Percentiles rank a stretch among this genome's conserved stretches.
phyloP scores from a whole-genome alignment of 2,329 filamentous ascomycete genomes.

The Dendrostoma leiphaemia region DNA sequence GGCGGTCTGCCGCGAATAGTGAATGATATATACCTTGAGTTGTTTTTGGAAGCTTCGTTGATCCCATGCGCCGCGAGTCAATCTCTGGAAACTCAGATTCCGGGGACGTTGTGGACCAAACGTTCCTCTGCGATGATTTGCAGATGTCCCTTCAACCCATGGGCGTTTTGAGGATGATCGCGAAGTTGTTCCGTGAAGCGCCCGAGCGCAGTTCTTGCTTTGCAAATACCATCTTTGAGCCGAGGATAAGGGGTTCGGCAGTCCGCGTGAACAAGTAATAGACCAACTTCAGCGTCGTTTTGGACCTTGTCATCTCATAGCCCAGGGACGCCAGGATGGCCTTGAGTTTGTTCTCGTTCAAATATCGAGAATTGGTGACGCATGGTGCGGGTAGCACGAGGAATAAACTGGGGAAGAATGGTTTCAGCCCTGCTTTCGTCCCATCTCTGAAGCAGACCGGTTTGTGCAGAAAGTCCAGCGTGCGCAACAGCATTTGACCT shows the following conservation, averaged over 20 bases:
- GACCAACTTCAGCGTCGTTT: conserved; percentile 77
- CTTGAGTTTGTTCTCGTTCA: conserved; percentile 67
- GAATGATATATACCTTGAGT: background rate
- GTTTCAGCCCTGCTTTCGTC: conserved; percentile 17
- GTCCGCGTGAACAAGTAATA: conserved; percentile 80
- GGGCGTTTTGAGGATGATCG: conserved; percentile 60
- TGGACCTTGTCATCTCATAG: conserved; percentile 63
- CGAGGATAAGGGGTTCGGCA: conserved; percentile 21
- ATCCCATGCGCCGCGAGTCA: background rate
- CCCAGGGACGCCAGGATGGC: conserved; percentile 77
- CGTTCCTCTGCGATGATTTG: background rate
- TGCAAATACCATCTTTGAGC: conserved; percentile 41
- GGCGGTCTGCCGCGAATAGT: background rate
- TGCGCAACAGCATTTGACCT: conserved; percentile 82
- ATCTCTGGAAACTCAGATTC: background rate
- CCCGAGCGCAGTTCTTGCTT: conserved; percentile 81
- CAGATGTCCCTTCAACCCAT: conserved; percentile 1
- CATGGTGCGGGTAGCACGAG: conserved; percentile 88
- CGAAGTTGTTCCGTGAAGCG: conserved; percentile 82
- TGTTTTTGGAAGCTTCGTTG: background rate
- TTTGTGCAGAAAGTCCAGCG: conserved; percentile 64
- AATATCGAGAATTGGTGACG: conserved; percentile 85
- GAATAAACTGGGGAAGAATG: conserved; percentile 69
- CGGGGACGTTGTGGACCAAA: background rate
- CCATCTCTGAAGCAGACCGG: conserved; percentile 20